Percentiles rank a stretch among this genome's conserved stretches.
Evolutionary conservation across 768 basidiomycete genomes (phyloP).

Genomic region (Boletus tomentosulus): DNA sequence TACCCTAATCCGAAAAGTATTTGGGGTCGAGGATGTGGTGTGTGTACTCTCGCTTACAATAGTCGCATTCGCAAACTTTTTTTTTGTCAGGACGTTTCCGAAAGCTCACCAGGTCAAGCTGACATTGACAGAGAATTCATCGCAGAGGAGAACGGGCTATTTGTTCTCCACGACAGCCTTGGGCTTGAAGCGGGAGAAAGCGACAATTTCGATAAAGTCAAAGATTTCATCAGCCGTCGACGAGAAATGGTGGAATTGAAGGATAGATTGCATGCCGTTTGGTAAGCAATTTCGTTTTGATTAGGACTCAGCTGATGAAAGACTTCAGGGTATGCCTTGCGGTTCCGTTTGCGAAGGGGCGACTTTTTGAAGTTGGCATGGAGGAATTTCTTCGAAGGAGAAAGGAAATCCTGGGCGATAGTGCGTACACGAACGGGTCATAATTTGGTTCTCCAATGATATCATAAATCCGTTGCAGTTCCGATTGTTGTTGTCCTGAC

Average conservation of each 20-base stretch:
- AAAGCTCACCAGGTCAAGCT: not conserved
- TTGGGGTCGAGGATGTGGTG: not conserved
- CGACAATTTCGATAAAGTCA: not conserved
- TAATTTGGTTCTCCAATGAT: not conserved
- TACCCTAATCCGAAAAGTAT: not conserved
- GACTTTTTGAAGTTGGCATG: not conserved
- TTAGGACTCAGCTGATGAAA: not conserved
- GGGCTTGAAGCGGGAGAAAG: not conserved
- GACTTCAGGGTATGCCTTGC: not conserved
- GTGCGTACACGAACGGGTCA: not conserved
- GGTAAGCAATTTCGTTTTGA: not conserved
- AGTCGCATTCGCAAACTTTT: not conserved
- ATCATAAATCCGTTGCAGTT: not conserved
- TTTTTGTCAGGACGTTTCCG: not conserved
- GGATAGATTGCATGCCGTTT: conserved; percentile 14
- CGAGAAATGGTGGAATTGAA: not conserved
- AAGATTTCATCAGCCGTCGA: not conserved
- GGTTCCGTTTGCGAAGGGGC: not conserved
- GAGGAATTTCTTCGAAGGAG: not conserved
- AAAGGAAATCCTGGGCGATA: not conserved
- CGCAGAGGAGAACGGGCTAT: not conserved
- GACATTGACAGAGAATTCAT: not conserved
- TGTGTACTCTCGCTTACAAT: not conserved
- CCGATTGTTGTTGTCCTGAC: not conserved
- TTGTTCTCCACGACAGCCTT: not conserved